Evolutionary conservation across 441 rosid genomes (phyloP).

Genomic region (Flueggea neowawraea): DNA sequence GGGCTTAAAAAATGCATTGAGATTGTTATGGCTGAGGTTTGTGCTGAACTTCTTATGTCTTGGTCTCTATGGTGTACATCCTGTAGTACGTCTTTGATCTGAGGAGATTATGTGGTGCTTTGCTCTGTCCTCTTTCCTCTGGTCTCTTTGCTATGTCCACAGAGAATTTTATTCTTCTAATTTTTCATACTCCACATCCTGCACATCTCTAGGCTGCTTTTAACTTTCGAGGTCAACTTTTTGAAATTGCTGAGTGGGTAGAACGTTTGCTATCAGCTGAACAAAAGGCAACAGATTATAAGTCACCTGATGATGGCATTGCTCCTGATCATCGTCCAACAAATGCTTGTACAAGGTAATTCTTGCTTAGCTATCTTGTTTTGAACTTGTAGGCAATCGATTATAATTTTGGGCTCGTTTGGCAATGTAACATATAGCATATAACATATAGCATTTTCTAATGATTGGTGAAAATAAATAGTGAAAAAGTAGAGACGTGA

Average conservation of each 20-base stretch:
- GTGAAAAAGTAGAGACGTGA: too few species aligned
- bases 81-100: neutral
- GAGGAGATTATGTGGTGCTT: neutral
- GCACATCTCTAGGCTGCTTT: slow-evolving; percentile 1
- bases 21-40: slow-evolving; percentile 99
- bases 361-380: slow-evolving; percentile 11
- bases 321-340: slow-evolving; percentile 98
- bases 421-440: too few species aligned
- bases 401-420: too few species aligned
- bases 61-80: slow-evolving; percentile 12
- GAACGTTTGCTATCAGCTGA: slow-evolving; percentile 93
- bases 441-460: too few species aligned
- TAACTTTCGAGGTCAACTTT: neutral
- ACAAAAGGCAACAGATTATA: slow-evolving; percentile 92
- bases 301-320: slow-evolving; percentile 94
- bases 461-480: too few species aligned
- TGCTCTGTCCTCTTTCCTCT: neutral
- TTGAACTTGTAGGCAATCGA: neutral
- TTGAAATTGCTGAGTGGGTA: slow-evolving; percentile 45
- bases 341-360: slow-evolving; percentile 91
- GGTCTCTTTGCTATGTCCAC: neutral
- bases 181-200: slow-evolving; percentile 7
- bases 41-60: slow-evolving; percentile 22
- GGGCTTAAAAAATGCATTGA: slow-evolving; percentile 99
- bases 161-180: too few species aligned